These are phyloP conservation scores for Trametes cinnabarina DNA, from an alignment of 768 basidiomycete genomes.

Conservation along the genomic window DNA sequence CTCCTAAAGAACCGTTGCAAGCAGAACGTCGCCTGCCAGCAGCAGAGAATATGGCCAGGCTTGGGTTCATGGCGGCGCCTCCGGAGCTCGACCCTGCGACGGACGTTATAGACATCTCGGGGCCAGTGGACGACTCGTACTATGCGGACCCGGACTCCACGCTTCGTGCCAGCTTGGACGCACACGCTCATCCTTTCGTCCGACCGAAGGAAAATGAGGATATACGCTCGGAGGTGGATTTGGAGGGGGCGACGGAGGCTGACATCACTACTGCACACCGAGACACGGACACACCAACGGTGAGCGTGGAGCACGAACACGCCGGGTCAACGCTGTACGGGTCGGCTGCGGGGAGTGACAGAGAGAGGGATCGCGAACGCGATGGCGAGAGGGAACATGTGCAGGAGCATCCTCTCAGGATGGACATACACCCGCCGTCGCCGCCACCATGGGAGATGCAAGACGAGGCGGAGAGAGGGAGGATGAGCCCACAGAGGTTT, in stretches of 20 bases:
- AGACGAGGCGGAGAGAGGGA: constrained; percentile 35
- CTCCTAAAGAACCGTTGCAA: not conserved
- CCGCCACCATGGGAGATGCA: constrained; percentile 69
- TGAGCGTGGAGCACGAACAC: constrained; percentile 7
- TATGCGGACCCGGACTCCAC: constrained; percentile 16
- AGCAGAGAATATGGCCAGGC: constrained; percentile 8
- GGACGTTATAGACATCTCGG: constrained; percentile 9
- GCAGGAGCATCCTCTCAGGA: constrained; percentile 40
- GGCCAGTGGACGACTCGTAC: constrained; percentile 1
- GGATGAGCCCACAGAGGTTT: constrained; percentile 17
- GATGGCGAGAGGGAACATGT: constrained; percentile 3
- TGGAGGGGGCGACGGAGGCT: constrained; percentile 7
- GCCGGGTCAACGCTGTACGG: constrained; percentile 8
- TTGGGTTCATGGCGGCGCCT: constrained; percentile 10
- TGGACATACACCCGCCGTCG: constrained; percentile 48
- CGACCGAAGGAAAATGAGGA: not conserved
- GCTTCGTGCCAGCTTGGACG: constrained; percentile 7
- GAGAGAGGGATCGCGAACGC: not conserved
- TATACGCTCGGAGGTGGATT: not conserved
- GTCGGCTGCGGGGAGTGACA: not conserved
- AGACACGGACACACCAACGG: not conserved
- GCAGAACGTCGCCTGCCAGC: not conserved
- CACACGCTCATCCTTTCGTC: not conserved
- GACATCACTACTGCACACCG: not conserved
- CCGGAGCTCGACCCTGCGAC: constrained; percentile 6